Base-by-base conservation (phyloP, 225 moss, liverwort and hornwort genomes). In the Thuidium tamariscinum region DNA sequence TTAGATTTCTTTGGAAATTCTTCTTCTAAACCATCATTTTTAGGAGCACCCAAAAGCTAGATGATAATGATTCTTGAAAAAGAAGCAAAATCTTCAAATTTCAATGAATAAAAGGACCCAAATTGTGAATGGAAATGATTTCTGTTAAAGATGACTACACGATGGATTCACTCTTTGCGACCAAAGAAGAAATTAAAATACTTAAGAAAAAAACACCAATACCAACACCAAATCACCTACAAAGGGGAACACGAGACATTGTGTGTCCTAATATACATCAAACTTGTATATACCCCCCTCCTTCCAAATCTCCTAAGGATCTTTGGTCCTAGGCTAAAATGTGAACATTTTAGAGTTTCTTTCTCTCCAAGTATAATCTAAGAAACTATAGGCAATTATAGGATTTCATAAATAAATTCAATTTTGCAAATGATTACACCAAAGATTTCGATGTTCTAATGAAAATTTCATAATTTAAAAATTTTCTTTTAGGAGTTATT, bases 31-130 rank as follows among this genome's bases (percentile, higher is more conserved):
- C 14, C 12, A 41, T 69, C 69, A 41, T 69, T 6, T 67, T 7
- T 1, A 3, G 1, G 6, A 6, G 4, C 2, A 37, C 1, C 2
- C 6, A 13, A 37, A 25, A 7, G 5, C 1, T 16, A 9, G 9
- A 27, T 42, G 27, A 26, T 29, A 10, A 41, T 71, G 1, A 71
- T 71, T n/a, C n/a, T n/a, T 71, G 17, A 10, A 16, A 71, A 13
- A 9, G 0, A 29, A 46, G 27, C 0, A 0, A 44, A 71, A 44
- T 29, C 44, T 29, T 71, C 41, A 69, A 69, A 69, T 41, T 41
- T 26, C 13, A 69, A 69, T 14, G 25, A 41, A 41, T 15, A 2
- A 41, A 41, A 4, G 3, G 15, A n/a, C n/a, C 5, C 3, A 0
- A 42, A 46, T 11, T 18, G 29, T 0, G 11, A 46, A 46, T 30